A percentile compares a stretch with the other conserved stretches of the same genome.
Conservation (phyloP, 1,284 basidiomycete species). For the Cystobasidiaceae sp. region DNA sequence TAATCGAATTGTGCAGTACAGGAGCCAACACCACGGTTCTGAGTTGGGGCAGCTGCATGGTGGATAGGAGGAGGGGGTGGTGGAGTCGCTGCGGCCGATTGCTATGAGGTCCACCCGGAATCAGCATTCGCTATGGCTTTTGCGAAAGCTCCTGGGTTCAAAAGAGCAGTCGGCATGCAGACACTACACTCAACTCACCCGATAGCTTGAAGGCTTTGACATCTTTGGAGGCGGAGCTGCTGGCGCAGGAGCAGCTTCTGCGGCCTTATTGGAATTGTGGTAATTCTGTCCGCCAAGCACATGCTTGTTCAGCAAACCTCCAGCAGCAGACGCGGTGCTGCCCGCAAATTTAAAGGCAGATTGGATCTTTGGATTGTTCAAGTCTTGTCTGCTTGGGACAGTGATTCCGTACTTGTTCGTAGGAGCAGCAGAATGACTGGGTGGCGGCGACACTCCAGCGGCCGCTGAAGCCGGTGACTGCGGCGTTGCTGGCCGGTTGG, state of each 20-base stretch:
- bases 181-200: conserved; percentile 4
- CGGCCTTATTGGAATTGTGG: neutral
- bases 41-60: neutral
- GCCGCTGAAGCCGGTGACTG: conserved; percentile 2
- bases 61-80: neutral
- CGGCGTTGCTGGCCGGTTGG: conserved; percentile 7
- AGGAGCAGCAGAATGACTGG: neutral
- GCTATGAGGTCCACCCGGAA: too few relatives aligned
- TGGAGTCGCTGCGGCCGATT: neutral
- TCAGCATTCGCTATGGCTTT: too few relatives aligned
- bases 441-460: neutral
- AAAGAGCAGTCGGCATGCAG: too few relatives aligned
- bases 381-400: conserved; percentile 15
- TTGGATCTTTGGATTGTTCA: conserved; percentile 25
- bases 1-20: conserved; percentile 27
- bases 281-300: conserved; percentile 3
- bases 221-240: conserved; percentile 13
- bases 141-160: too few relatives aligned
- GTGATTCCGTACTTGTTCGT: conserved; percentile 26
- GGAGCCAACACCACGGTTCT: conserved; percentile 19
- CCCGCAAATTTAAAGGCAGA: conserved; percentile 24
- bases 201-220: conserved; percentile 10
- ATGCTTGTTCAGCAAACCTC: conserved; percentile 28
- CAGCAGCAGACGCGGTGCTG: conserved; percentile 5
- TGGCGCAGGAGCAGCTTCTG: neutral